Percentiles rank a stretch among this genome's conserved stretches.
Evolutionary conservation across 805 yeast species (phyloP).

Genomic region (Diddensiella transvaalensis): DNA sequence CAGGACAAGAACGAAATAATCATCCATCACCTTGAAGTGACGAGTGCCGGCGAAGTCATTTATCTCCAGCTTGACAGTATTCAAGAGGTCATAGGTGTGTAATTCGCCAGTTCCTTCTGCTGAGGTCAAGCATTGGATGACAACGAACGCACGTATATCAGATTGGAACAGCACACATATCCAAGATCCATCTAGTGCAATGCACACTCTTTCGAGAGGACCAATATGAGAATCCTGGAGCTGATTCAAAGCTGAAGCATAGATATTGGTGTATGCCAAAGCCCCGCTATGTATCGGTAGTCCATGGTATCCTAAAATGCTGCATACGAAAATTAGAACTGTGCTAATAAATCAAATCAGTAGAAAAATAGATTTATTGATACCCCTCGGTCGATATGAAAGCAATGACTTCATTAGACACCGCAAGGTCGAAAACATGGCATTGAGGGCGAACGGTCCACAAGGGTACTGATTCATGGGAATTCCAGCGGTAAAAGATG

Average conservation of each 20-base stretch:
- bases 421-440: conserved; percentile 14
- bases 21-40: neutral
- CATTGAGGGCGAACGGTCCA: conserved; percentile 14
- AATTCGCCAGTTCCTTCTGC: neutral
- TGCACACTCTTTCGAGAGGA: neutral
- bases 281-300: neutral
- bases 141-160: neutral
- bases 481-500: conserved; percentile 10
- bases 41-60: neutral
- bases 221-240: too few relatives aligned
- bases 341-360: neutral
- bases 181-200: neutral
- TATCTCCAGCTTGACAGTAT: neutral
- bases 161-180: neutral
- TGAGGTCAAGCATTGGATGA: neutral
- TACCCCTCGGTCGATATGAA: conserved; percentile 12
- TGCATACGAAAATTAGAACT: neutral
- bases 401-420: conserved; percentile 13
- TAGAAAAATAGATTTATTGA: too few relatives aligned
- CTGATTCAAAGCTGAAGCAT: too few relatives aligned
- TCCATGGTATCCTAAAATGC: neutral
- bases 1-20: neutral
- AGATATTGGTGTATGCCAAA: neutral
- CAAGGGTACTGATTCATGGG: conserved; percentile 1
- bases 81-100: neutral